A percentile compares a stretch with the other conserved stretches of the same genome.
phyloP scores from a whole-genome alignment of 2,329 filamentous ascomycete genomes.

The Alternaria longipes region DNA sequence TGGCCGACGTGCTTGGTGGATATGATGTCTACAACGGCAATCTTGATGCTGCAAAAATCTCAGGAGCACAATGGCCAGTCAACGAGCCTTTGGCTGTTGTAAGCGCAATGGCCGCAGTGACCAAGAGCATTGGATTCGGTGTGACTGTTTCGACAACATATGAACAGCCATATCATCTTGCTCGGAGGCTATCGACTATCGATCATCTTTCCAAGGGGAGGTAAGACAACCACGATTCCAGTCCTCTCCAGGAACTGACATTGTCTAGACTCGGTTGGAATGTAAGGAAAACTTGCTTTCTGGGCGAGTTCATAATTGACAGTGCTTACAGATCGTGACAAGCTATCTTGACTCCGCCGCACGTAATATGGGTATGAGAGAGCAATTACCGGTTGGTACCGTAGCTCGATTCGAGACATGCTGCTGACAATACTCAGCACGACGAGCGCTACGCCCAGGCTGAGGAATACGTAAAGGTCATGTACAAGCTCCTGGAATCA shows the following conservation, averaged over 20 bases:
- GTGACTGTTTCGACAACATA: conserved; percentile 75
- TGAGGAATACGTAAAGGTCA: conserved; percentile 74
- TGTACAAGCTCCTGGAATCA: conserved; percentile 74
- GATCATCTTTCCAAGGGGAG: conserved; percentile 74
- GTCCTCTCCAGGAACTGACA: conserved; percentile 8
- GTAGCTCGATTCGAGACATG: conserved; percentile 68
- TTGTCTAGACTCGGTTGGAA: conserved; percentile 34
- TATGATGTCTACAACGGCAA: conserved; percentile 76
- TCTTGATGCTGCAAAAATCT: conserved; percentile 67
- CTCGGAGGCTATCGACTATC: conserved; percentile 70
- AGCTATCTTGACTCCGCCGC: conserved; percentile 74
- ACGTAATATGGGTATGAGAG: conserved; percentile 66
- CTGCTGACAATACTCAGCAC: conserved; percentile 55
- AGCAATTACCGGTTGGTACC: conserved; percentile 65
- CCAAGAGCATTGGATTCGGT: conserved; percentile 73
- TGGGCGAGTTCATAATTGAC: background rate
- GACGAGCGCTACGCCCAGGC: conserved; percentile 74
- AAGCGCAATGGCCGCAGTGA: conserved; percentile 73
- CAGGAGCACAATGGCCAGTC: conserved; percentile 75
- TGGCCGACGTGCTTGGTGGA: conserved; percentile 61
- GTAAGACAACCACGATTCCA: conserved; percentile 20
- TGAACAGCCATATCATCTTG: conserved; percentile 73
- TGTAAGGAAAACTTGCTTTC: conserved; percentile 19
- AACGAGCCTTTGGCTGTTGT: conserved; percentile 72
- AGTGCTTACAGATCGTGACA: conserved; percentile 65